Conservation (phyloP, 805 yeast species). For the Pichia eremophila region DNA sequence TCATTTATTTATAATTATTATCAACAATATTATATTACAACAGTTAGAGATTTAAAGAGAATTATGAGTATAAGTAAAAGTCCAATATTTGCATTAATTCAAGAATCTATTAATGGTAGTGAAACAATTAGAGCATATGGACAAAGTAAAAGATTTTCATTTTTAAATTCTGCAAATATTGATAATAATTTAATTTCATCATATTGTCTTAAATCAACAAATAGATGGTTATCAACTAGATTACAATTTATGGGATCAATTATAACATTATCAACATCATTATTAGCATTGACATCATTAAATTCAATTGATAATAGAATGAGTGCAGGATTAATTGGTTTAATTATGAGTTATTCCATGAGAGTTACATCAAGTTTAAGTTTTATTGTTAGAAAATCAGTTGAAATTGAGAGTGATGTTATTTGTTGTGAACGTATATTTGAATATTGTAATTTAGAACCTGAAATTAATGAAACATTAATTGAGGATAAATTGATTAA, state of each 20-base stretch:
- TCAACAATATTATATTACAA: slow-evolving; percentile 58
- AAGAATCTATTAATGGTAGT: slow-evolving; percentile 71
- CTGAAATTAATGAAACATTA: slow-evolving; percentile 64
- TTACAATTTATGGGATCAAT: slow-evolving; percentile 52
- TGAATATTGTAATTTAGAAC: slow-evolving; percentile 68
- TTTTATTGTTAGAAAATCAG: slow-evolving; percentile 50
- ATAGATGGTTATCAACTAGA: slow-evolving; percentile 59
- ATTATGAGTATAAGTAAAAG: slow-evolving; percentile 58
- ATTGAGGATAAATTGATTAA: slow-evolving; percentile 23
- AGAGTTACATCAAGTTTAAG: slow-evolving; percentile 45
- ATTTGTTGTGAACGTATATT: slow-evolving; percentile 88
- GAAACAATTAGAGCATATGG: slow-evolving; percentile 70
- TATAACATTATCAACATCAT: slow-evolving; percentile 42
- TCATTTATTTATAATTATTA: slow-evolving; percentile 55
- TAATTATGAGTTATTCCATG: slow-evolving; percentile 55
- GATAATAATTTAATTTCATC: slow-evolving; percentile 40
- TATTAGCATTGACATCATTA: slow-evolving; percentile 34
- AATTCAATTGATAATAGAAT: slow-evolving; percentile 31
- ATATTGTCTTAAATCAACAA: slow-evolving; percentile 43
- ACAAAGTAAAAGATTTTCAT: slow-evolving; percentile 55
- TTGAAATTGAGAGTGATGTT: slow-evolving; percentile 53
- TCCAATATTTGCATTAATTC: slow-evolving; percentile 76
- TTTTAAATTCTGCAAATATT: slow-evolving; percentile 40
- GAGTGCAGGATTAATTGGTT: slow-evolving; percentile 53
- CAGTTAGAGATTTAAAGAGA: slow-evolving; percentile 73